Evolutionary conservation across 805 yeast species (phyloP), one percentile per base, ranked within the genome.

Genomic region (Jamesozyma spencerorum): DNA sequence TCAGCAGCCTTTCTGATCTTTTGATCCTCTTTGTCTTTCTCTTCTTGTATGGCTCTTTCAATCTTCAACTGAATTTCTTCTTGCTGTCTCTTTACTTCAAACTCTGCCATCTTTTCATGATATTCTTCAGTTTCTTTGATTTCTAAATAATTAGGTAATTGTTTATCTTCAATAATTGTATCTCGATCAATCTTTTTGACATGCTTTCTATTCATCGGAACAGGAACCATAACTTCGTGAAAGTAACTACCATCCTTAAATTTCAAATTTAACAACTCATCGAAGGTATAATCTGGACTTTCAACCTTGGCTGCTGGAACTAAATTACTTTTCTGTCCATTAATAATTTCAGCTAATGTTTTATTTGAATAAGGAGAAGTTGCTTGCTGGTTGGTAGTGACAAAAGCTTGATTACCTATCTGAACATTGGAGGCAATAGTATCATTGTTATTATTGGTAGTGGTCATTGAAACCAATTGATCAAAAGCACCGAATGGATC

Each of bases 401-500:
- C n/a, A n/a, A n/a, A n/a, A n/a, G n/a, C n/a, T n/a, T n/a, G n/a
- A n/a, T n/a, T n/a, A n/a, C n/a, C n/a, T n/a, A n/a, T n/a, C n/a
- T n/a, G 14, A 17, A 18, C 32, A 5, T 18, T 12, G 15, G 34
- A 12, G 12, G 26, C 26, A 13, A 15, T 28, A 30, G n/a, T 13
- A 20, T 4, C 31, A 19, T 3, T 15, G 32, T 12, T 17, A n/a
- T 18, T 36, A 18, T 5, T 34, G 30, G 10, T 24, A 14, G n/a
- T 14, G 26, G 12, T 5, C 18, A 24, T n/a, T 4, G 39, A 28
- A 18, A 37, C 39, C 13, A 30, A n/a, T 15, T 36, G 35, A 42
- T 57, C 62, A 34, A 57, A 50, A 8, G 48, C 42, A 14, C 36
- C 33, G 32, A 58, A 54, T 7, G 64, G 63, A 37, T 56, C 57